Base-by-base conservation (phyloP, 129 eudicot genomes). In the Gnaphalium uliginosum region DNA sequence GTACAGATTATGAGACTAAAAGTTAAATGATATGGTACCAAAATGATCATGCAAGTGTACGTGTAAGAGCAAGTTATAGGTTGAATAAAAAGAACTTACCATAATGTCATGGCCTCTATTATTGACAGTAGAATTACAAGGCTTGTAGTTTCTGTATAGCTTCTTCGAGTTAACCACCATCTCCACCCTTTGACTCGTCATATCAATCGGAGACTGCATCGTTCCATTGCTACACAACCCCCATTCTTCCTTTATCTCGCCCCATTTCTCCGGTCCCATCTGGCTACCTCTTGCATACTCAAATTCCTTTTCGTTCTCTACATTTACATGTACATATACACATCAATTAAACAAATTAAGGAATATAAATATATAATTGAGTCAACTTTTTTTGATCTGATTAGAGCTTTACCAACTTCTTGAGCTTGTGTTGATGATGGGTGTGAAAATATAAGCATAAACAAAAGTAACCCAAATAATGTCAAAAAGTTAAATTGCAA, bases 181-280 rank as follows among this genome's bases (percentile, higher is more conserved):
- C 43, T 75, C 77, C 50, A 80, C 84, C 46, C 87, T 77, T 2
- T 48, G 73, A 72, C 76, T 79, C 30, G 88, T 74, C 80, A 87
- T 51, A 75, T 87, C 89, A n/a, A 87, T 81, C 17, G 92, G 92
- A 43, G 92, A 87, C 29, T 90, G 96, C 84, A 87, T 75, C 22
- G 35, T 68, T 9, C 96, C 96, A 19, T 71, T 75, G 39, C 72
- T 83, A 22, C 93, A 90, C 11, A 69, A 66, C 57, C 69, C 76
- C 96, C 96, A 89, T 73, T 89, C 91, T 63, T 69, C 22, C 81
- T 72, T 80, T 8, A 86, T 26, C 30, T 70, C 70, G 2, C 95
- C 95, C 95, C 95, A 89, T 5, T 66, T 75, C 63, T 65, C 78
- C 2, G 95, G 95, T 30, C 95, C 95, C 84, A 41, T 84, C 13